Percentiles rank a stretch among this genome's conserved stretches.
Evolutionary conservation across 176 grass and related monocot species (phyloP).

Genomic region (Carex parvula): DNA sequence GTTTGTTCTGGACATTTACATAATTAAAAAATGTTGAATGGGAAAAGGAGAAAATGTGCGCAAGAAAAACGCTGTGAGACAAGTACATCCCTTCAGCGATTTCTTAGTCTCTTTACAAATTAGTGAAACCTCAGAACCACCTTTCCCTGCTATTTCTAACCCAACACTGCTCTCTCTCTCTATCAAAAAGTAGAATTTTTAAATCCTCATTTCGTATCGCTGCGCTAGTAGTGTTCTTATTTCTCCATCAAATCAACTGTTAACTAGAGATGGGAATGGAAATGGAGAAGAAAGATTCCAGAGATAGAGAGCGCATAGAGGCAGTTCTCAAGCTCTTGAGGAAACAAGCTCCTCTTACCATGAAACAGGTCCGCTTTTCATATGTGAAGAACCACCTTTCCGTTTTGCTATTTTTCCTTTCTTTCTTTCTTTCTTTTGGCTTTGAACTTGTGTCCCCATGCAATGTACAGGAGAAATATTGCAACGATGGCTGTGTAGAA

Average conservation of each 20-base stretch:
- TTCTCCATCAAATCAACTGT: constrained; percentile 1
- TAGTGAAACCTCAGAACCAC: constrained; percentile 26
- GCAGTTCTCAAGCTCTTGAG: constrained; percentile 64
- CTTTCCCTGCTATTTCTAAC: neutral
- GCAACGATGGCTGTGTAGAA: constrained; percentile 80
- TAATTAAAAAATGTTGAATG: neutral
- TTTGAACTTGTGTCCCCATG: neutral
- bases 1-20: neutral
- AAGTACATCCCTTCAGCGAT: neutral
- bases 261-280: constrained; percentile 36
- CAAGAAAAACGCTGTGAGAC: neutral
- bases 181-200: neutral
- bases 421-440: no score
- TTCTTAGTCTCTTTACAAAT: neutral
- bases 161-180: neutral
- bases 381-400: no score
- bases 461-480: constrained; percentile 67
- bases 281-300: constrained; percentile 64
- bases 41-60: neutral
- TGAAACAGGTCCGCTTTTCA: constrained; percentile 50
- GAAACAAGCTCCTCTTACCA: constrained; percentile 76
- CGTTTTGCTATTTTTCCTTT: no score
- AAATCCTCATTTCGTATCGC: neutral
- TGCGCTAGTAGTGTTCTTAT: neutral
- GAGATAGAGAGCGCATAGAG: constrained; percentile 72